Conservation (phyloP, 306 rosid genomes). For the Castanospermum australe region DNA sequence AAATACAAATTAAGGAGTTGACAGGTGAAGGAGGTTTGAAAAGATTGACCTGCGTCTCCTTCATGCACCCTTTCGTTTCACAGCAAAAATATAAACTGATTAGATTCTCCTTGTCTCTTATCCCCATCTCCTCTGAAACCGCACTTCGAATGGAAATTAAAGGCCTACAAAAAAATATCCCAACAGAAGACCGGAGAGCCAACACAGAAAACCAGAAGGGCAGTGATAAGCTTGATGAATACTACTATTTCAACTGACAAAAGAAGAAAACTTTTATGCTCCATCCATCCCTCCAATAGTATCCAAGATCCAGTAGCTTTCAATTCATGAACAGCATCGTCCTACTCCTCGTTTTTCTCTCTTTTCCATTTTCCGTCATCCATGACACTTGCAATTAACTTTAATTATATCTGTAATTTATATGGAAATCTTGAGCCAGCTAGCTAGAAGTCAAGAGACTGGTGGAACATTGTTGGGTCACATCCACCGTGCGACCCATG, state of each 20-base stretch:
- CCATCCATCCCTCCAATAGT: conserved; percentile 10
- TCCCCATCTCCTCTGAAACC: conserved; percentile 51
- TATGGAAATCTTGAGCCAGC: neutral
- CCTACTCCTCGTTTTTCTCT: neutral
- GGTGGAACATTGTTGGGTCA: conserved; percentile 68
- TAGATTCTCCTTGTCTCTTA: conserved; percentile 46
- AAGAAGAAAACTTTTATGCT: conserved; percentile 20
- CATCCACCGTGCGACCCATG: conserved; percentile 47
- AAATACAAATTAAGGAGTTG: conserved; percentile 56
- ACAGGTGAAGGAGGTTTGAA: conserved; percentile 47
- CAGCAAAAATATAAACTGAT: conserved; percentile 25
- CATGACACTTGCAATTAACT: conserved; percentile 20
- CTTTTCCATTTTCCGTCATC: conserved; percentile 20
- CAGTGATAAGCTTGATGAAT: neutral
- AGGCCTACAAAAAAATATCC: conserved; percentile 36
- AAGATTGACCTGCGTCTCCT: conserved; percentile 68
- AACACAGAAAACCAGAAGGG: neutral
- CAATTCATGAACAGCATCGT: conserved; percentile 2
- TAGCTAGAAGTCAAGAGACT: conserved; percentile 67
- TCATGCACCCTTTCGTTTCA: conserved; percentile 42
- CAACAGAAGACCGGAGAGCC: conserved; percentile 19
- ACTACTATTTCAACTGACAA: conserved; percentile 16
- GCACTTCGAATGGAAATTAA: conserved; percentile 53
- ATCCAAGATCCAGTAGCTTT: conserved; percentile 24
- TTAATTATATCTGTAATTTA: conserved; percentile 12